These are phyloP conservation scores for Lasiodiplodia sp. DNA, from an alignment of 2,329 filamentous ascomycete species.

Conservation along the genomic window DNA sequence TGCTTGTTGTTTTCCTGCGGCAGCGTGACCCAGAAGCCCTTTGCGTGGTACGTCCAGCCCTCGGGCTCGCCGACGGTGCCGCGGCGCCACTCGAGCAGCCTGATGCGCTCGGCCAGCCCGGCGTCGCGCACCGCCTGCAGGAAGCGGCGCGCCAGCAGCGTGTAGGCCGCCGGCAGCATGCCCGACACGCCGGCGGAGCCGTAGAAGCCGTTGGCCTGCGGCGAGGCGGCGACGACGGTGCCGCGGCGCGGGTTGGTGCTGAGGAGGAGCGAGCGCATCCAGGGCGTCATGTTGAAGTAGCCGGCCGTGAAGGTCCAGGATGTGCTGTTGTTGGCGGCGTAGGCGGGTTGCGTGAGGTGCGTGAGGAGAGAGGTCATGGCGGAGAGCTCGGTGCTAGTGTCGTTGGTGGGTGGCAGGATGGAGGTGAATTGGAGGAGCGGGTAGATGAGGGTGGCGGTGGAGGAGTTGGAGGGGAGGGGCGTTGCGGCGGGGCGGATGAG, in stretches of 20 bases:
- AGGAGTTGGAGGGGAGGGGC: slow-evolving; percentile 36
- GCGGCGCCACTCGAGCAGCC: slow-evolving; percentile 84
- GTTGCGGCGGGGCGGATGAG: slow-evolving; percentile 65
- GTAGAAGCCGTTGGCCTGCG: slow-evolving; percentile 95
- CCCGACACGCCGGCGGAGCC: slow-evolving; percentile 86
- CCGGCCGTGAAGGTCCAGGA: slow-evolving; percentile 97
- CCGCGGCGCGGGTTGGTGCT: slow-evolving; percentile 73
- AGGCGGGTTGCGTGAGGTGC: slow-evolving; percentile 70
- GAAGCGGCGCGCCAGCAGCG: slow-evolving; percentile 83
- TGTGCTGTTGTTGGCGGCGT: slow-evolving; percentile 61
- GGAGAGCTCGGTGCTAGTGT: slow-evolving; percentile 88
- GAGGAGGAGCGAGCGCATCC: slow-evolving; percentile 80
- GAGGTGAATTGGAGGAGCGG: slow-evolving; percentile 88
- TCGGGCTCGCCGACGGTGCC: slow-evolving; percentile 81
- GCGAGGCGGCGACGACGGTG: slow-evolving; percentile 89
- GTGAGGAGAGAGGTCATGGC: slow-evolving; percentile 78
- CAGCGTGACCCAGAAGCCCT: slow-evolving; percentile 89
- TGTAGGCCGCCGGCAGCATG: slow-evolving; percentile 90
- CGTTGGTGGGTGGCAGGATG: slow-evolving; percentile 68
- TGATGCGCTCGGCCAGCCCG: slow-evolving; percentile 65
- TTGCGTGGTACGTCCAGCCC: slow-evolving; percentile 98
- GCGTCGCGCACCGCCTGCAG: slow-evolving; percentile 67
- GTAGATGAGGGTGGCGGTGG: slow-evolving; percentile 77
- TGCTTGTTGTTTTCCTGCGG: slow-evolving; percentile 49
- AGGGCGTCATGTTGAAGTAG: slow-evolving; percentile 96